phyloP scores from a whole-genome alignment of 495 filamentous ascomycete genomes.

The Hyaloscypha bicolor region DNA sequence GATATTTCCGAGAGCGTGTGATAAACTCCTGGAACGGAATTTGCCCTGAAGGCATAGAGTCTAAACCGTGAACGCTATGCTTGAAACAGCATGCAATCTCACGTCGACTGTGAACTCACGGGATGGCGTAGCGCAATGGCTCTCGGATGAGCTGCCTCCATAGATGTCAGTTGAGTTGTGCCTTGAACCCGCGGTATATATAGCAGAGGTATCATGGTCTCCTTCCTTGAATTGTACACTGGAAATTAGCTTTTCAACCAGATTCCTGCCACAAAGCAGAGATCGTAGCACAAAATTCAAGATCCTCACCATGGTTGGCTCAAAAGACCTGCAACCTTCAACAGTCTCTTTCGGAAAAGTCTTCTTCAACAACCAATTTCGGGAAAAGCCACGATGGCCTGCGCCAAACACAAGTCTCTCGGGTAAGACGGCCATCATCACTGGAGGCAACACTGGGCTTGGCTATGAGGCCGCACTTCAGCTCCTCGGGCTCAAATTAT shows the following conservation, averaged over 20 bases:
- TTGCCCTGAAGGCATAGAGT: background rate
- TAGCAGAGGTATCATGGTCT: background rate
- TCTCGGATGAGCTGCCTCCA: background rate
- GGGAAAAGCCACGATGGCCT: constrained; percentile 33
- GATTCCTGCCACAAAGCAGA: background rate
- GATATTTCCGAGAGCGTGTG: background rate
- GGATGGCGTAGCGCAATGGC: background rate
- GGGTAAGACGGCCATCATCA: constrained; percentile 52
- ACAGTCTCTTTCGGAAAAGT: constrained; percentile 21
- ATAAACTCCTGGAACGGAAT: background rate
- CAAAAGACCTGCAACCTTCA: constrained; percentile 30
- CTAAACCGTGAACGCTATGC: background rate
- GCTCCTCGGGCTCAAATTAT: constrained; percentile 47
- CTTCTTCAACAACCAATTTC: constrained; percentile 40
- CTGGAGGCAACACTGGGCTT: constrained; percentile 55
- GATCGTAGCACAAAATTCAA: background rate
- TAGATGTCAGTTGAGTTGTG: background rate
- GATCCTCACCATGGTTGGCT: constrained; percentile 27
- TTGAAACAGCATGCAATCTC: background rate
- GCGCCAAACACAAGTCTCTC: constrained; percentile 30
- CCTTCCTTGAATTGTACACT: background rate
- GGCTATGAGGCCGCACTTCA: constrained; percentile 53
- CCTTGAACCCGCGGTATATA: background rate
- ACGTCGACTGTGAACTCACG: background rate
- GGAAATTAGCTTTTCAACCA: background rate